Evolutionary conservation across 73 alveolate genomes (phyloP), one percentile per base, ranked within the genome.

Genomic region (Effrenium voratum): DNA sequence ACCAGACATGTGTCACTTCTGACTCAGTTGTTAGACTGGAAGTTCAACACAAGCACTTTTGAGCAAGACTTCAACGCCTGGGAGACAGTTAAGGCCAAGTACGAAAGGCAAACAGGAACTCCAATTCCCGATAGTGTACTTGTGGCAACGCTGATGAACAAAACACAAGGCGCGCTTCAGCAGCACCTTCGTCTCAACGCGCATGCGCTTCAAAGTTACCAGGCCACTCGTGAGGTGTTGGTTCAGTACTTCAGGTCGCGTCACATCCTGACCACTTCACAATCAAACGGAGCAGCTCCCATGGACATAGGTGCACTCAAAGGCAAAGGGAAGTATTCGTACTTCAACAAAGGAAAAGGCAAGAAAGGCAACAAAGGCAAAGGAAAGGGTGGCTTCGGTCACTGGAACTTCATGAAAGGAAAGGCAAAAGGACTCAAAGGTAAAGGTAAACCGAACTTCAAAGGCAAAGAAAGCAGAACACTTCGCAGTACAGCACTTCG

Each of bases 101-200:
- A n/a, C n/a, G n/a, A n/a, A n/a, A n/a, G n/a, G n/a, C n/a, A n/a
- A n/a, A n/a, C n/a, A n/a, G n/a, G n/a, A n/a, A n/a, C n/a, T n/a
- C n/a, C n/a, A n/a, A n/a, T n/a, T n/a, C 81, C 94, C 30, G 94
- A 85, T 47, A 45, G 94, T 8, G 81, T 85, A 3, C 45, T 85
- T 0, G 60, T 85, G 19, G 94, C 94, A 30, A 41, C 94, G 15
- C 28, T 55, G 60, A 8, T 85, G 94, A 85, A 85, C 26, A 12
- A 79, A n/a, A 40, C 86, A 76, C n/a, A n/a, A n/a, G n/a, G n/a
- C n/a, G n/a, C n/a, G n/a, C n/a, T n/a, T n/a, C n/a, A n/a, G n/a
- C n/a, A n/a, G n/a, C n/a, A n/a, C n/a, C n/a, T n/a, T n/a, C n/a
- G n/a, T n/a, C n/a, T n/a, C n/a, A n/a, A n/a, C n/a, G n/a, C n/a